Base-by-base conservation (phyloP, 306 rosid species). In the Parietaria judaica region DNA sequence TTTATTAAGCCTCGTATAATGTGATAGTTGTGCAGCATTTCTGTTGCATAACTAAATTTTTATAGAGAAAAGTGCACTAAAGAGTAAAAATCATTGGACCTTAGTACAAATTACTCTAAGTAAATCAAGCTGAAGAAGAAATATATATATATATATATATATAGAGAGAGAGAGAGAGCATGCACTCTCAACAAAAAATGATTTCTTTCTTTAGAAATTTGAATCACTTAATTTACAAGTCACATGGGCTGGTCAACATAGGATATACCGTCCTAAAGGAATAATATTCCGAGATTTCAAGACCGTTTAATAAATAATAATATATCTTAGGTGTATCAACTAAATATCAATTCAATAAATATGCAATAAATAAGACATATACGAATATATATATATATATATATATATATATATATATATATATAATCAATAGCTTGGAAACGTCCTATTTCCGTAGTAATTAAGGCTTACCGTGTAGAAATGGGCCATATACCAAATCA, bases 381-480 rank as follows among this genome's bases (percentile, higher is more conserved):
- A 23, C 31, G 2, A 23, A 23, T 23, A 23, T 23, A 23, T 23
- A 23, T 23, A 23, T 23, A 23, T 23, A 23, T 23, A 23, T 23
- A 23, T 23, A 23, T 23, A 23, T 23, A 23, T n/a, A 23, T 23
- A 23, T 23, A 0, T 23, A 23, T n/a, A n/a, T n/a, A n/a, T n/a
- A n/a, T n/a, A n/a, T n/a, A n/a, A 44, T 36, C 51, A 60, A 10
- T 31, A 61, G 47, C 65, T 23, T 61, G 14, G 37, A 39, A 61
- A 9, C 31, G 31, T 23, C 31, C 3, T 11, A 45, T 6, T 37
- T 23, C 54, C 51, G 7, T 49, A 8, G 54, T 58, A 35, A 6
- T 38, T 3, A 51, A 7, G 58, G 6, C 8, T 49, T 50, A 38
- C 44, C 67, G 58, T 63, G 58, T 37, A 51, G 47, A 48, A 14